These are phyloP conservation scores for Pichia sorboxylosa DNA, from an alignment of 1,139 yeast genomes.

Conservation along the genomic window DNA sequence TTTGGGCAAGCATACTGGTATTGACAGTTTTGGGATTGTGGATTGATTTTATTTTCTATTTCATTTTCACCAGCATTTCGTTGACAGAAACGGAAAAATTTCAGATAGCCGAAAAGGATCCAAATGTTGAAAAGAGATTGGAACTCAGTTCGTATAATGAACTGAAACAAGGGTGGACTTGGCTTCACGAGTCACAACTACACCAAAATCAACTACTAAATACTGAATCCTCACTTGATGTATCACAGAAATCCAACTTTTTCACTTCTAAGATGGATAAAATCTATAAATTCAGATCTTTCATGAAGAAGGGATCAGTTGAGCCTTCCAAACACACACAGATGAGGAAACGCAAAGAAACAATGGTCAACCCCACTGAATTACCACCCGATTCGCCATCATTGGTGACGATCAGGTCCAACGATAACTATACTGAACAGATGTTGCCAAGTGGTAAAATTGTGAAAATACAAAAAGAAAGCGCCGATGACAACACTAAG, in stretches of 20 bases:
- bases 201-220: constrained; percentile 21
- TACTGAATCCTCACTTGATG: not conserved
- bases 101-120: constrained; percentile 63
- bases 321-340: constrained; percentile 23
- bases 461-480: constrained; percentile 30
- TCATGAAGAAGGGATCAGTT: constrained; percentile 25
- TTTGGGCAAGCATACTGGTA: constrained; percentile 73
- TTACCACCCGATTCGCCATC: constrained; percentile 43
- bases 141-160: constrained; percentile 67
- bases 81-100: constrained; percentile 66
- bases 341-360: constrained; percentile 40
- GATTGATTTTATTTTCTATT: constrained; percentile 54
- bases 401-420: constrained; percentile 21
- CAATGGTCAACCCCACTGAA: constrained; percentile 35
- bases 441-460: constrained; percentile 61
- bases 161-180: constrained; percentile 73
- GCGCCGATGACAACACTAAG: constrained; percentile 10
- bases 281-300: constrained; percentile 20
- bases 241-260: not conserved
- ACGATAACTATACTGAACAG: constrained; percentile 34
- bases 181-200: constrained; percentile 32
- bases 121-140: constrained; percentile 52
- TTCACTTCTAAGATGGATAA: constrained; percentile 13
- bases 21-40: constrained; percentile 46
- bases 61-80: constrained; percentile 38